Base-by-base conservation (phyloP, 495 filamentous ascomycete species). In the Patellaria atrata region DNA sequence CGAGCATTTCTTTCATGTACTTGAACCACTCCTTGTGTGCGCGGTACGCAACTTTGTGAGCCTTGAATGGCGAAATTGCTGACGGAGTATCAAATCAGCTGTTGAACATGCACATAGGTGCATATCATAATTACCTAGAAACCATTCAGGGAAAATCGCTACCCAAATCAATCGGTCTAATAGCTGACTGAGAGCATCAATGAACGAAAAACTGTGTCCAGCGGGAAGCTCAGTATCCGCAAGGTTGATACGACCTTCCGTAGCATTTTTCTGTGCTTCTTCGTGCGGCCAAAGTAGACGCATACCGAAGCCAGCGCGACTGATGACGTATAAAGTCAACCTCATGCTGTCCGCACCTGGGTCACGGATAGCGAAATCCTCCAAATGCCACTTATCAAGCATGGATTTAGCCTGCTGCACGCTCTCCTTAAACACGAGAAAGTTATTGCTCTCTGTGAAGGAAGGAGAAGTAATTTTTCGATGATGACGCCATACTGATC, bases 401-500 rank as follows among this genome's bases (percentile, higher is more conserved):
- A 80, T 65, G 13, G 65, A 63, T 39, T 59, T 51, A 0, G 70
- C 64, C 51, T 79, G 75, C 17, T 53, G 54, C 35, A 79, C 54
- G 9, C 64, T 65, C 43, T 79, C 74, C 27, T 38, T 47, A 48
- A 77, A 81, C 2, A 78, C 73, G 31, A 75, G 40, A 3, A 64
- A 64, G 33, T 77, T 77, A 54, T 80, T 81, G 58, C 65, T 76
- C 57, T 82, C 77, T 29, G 72, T 72, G 51, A 82, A 82, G 14
- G 70, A 69, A 14, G 74, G 71, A 18, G 70, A 65, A 0, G 73
- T 75, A 14, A 76, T 65, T 52, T 76, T 79, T 31, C 77, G 65
- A 51, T 82, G 77, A 52, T 67, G 60, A 30, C 71, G 62, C 77
- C 78, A 83, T 6, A 58, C 30, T 11, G 59, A 43, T 12, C 73